Base-by-base conservation (phyloP, 1,139 yeast genomes). In the Yamadazyma sp. region DNA sequence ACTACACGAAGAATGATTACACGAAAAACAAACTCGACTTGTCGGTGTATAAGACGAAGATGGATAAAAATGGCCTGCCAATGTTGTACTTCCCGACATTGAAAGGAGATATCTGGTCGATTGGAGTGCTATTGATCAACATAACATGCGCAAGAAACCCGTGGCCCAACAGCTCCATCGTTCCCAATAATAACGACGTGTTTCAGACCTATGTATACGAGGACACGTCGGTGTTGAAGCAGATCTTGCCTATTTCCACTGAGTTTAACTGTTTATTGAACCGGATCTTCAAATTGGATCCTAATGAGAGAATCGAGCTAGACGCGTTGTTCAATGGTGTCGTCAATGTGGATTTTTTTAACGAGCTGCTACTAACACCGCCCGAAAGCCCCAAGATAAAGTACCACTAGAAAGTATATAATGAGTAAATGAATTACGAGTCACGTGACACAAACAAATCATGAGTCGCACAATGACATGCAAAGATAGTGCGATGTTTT, bases 71-170 rank as follows among this genome's bases (percentile, higher is more conserved):
- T 10, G 35, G 35, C 7, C 28, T 31, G 6, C 40, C 37, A 29
- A 54, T 61, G 32, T 54, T 55, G 43, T 62, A 55, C 44, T 67
- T 76, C 54, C 89, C 90, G n/a, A 82, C 95, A 0, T 61, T 76
- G 27, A 78, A 87, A 8, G 89, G 92, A 36, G 97, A 89, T 56
- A 76, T 87, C 20, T 89, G 97, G 97, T 85, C 95, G 1, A 65
- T 89, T 38, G 95, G 94, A 3, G 82, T 89, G 21, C 80, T 89
- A 25, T 67, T 89, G 42, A 79, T 89, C 45, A 89, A 89, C 56
- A 70, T 89, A 37, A 74, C 87, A 11, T 86, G 95, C 51, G 82
- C 88, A 32, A 75, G 96, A 57, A 89, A 89, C 54, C 96, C 97
- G 14, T 89, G 97, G 97, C 78, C 88, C 39, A 79, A 82, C 48